Percentiles rank a stretch among this genome's conserved stretches.
Evolutionary conservation across 148 eudicot genomes (phyloP).

Genomic region (Spergularia bocconei): DNA sequence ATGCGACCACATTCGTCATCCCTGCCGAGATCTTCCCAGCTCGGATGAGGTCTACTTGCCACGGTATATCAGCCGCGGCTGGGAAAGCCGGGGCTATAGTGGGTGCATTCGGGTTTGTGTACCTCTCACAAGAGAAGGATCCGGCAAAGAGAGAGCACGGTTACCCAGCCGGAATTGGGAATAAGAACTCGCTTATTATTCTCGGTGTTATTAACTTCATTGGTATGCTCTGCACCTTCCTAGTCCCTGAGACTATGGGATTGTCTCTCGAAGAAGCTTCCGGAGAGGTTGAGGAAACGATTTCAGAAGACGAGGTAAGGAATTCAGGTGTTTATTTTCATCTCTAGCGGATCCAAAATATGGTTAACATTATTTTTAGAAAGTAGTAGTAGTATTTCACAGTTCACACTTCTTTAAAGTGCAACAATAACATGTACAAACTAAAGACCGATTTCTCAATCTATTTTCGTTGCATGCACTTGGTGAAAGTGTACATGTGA

Average conservation of each 20-base stretch:
- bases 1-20: conserved; percentile 58
- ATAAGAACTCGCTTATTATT: conserved; percentile 45
- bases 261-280: conserved; percentile 53
- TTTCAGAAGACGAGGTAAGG: neutral
- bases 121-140: conserved; percentile 40
- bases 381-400: no score
- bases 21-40: conserved; percentile 67
- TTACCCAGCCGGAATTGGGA: conserved; percentile 54
- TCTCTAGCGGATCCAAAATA: no score
- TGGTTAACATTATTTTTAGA: no score
- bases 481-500: no score
- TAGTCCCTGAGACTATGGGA: conserved; percentile 55
- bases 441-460: no score
- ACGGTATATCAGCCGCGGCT: conserved; percentile 62
- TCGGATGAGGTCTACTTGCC: conserved; percentile 54
- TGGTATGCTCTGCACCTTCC: conserved; percentile 46
- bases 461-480: no score
- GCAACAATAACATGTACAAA: no score
- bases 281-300: conserved; percentile 23
- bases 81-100: conserved; percentile 64
- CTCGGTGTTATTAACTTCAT: conserved; percentile 41
- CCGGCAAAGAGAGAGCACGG: conserved; percentile 36
- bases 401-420: no score
- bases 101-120: conserved; percentile 58
- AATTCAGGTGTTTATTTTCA: no score